Percentiles rank a stretch among this genome's conserved stretches.
phyloP scores from a whole-genome alignment of 805 yeast species.

The Huiozyma naganishii region DNA sequence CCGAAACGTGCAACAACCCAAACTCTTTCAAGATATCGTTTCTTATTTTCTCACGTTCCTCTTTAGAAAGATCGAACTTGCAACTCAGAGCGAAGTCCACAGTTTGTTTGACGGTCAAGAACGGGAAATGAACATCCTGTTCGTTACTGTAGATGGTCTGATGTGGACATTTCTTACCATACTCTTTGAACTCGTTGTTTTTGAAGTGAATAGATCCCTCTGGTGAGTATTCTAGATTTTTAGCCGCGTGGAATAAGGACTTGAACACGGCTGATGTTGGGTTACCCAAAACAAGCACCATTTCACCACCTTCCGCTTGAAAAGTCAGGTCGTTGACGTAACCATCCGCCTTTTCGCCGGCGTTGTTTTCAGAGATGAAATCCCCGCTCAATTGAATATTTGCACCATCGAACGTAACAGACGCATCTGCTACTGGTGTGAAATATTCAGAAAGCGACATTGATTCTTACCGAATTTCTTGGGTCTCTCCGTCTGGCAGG shows the following conservation, averaged over 20 bases:
- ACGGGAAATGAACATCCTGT: constrained; percentile 47
- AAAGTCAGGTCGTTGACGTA: constrained; percentile 11
- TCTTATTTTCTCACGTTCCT: constrained; percentile 19
- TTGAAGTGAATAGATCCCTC: constrained; percentile 14
- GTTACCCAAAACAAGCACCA: constrained; percentile 18
- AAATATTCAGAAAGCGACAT: constrained; percentile 18
- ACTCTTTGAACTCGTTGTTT: constrained; percentile 12
- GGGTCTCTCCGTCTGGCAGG: no score
- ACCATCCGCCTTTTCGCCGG: not conserved
- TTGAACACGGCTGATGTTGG: constrained; percentile 18
- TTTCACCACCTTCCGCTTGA: constrained; percentile 17
- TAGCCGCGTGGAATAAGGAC: constrained; percentile 12
- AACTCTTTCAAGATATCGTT: constrained; percentile 23
- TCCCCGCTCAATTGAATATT: constrained; percentile 4
- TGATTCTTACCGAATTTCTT: not conserved
- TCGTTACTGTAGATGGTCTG: constrained; percentile 35
- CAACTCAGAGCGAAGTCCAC: constrained; percentile 44
- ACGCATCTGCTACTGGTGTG: constrained; percentile 15
- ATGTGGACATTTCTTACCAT: constrained; percentile 13
- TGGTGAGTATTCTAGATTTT: constrained; percentile 12
- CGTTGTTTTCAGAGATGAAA: not conserved
- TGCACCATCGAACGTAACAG: constrained; percentile 15
- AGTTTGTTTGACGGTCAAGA: constrained; percentile 44
- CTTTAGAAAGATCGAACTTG: constrained; percentile 21
- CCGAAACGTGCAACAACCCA: constrained; percentile 41